A percentile compares a stretch with the other conserved stretches of the same genome.
phyloP scores from a whole-genome alignment of 1,284 basidiomycete species.

The Cryptococcus sp. region DNA sequence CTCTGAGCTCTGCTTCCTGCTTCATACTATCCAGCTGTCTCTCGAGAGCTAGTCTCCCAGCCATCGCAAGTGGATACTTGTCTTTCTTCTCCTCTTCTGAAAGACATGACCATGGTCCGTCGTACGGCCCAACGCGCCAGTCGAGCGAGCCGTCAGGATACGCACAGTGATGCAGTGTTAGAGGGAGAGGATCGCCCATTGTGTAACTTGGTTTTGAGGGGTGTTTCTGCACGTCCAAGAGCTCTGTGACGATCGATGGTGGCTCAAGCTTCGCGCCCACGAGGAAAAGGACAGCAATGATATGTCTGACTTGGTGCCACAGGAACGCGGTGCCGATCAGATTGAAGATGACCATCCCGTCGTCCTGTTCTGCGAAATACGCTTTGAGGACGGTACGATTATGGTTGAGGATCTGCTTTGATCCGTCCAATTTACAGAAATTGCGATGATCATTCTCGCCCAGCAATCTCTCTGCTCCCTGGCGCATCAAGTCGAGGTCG shows the following conservation, averaged over 20 bases:
- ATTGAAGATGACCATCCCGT: constrained; percentile 69
- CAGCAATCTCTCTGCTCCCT: constrained; percentile 70
- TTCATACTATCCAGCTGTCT: constrained; percentile 35
- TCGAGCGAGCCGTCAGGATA: constrained; percentile 65
- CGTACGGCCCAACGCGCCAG: constrained; percentile 70
- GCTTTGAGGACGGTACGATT: constrained; percentile 40
- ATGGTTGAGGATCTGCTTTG: constrained; percentile 81
- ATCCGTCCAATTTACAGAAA: constrained; percentile 90
- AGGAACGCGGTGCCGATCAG: constrained; percentile 87
- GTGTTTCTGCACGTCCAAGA: constrained; percentile 65
- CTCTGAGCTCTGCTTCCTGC: constrained; percentile 56
- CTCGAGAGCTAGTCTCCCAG: constrained; percentile 39
- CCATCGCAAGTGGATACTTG: constrained; percentile 24
- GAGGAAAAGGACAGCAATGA: constrained; percentile 89
- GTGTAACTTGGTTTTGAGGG: constrained; percentile 85
- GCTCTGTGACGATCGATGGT: constrained; percentile 68
- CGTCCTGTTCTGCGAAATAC: constrained; percentile 38
- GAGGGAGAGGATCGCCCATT: constrained; percentile 87
- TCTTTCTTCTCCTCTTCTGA: constrained; percentile 17
- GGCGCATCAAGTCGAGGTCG: constrained; percentile 73
- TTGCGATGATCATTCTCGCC: constrained; percentile 97
- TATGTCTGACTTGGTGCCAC: constrained; percentile 97
- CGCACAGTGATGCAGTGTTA: constrained; percentile 89
- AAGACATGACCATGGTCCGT: constrained; percentile 37
- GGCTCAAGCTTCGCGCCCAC: constrained; percentile 80